These are phyloP conservation scores for Teratosphaeria gauchensis DNA, from an alignment of 2,329 filamentous ascomycete genomes.

Conservation along the genomic window DNA sequence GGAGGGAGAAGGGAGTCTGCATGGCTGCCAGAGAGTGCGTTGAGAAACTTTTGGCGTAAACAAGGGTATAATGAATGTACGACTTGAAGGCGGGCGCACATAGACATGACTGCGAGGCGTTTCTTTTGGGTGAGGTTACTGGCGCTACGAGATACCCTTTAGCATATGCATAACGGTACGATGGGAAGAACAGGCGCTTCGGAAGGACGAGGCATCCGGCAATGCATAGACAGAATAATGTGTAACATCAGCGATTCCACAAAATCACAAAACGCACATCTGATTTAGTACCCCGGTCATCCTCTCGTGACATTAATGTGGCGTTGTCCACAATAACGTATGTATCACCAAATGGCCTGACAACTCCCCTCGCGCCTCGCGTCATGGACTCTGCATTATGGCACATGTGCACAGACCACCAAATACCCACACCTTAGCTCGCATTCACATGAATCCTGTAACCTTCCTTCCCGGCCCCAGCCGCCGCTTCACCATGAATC, in stretches of 20 bases:
- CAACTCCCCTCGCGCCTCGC: neutral
- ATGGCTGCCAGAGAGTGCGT: conserved; percentile 20
- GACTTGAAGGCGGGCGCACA: neutral
- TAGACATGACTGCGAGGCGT: neutral
- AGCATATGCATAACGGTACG: neutral
- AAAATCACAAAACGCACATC: neutral
- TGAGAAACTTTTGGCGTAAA: conserved; percentile 19
- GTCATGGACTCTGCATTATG: neutral
- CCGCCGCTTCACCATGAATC: neutral
- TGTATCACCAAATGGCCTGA: neutral
- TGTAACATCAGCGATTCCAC: neutral
- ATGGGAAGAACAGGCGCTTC: neutral
- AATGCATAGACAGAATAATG: neutral
- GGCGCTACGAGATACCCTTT: neutral
- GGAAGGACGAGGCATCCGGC: neutral
- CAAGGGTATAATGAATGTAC: neutral
- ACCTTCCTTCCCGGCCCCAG: neutral
- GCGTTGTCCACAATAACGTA: no score
- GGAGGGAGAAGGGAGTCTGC: conserved; percentile 18
- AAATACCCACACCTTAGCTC: neutral
- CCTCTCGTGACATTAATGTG: neutral
- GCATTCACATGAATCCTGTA: neutral
- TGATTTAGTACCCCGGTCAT: neutral
- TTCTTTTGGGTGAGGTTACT: neutral
- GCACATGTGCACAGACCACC: neutral